phyloP scores from a whole-genome alignment of 2,329 filamentous ascomycete genomes.

The Cadophora gregata region DNA sequence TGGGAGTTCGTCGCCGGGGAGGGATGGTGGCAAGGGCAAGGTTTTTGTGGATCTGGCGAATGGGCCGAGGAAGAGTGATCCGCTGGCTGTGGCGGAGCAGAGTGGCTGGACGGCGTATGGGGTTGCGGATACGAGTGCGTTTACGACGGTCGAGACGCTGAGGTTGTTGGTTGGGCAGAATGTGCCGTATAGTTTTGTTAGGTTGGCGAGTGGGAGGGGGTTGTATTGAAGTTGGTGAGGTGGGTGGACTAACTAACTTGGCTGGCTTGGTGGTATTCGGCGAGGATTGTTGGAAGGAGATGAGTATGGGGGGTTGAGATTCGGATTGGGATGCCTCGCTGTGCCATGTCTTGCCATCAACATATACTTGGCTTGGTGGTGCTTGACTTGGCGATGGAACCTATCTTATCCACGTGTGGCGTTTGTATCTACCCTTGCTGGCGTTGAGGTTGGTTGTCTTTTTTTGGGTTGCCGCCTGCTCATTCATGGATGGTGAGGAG shows the following conservation, averaged over 20 bases:
- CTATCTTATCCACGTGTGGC: too few relatives aligned
- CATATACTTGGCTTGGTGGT: too few relatives aligned
- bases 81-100: slow-evolving; percentile 71
- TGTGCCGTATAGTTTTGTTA: slow-evolving; percentile 85
- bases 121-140: slow-evolving; percentile 79
- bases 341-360: too few relatives aligned
- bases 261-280: not conserved
- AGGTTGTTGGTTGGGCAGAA: slow-evolving; percentile 83
- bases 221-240: slow-evolving; percentile 48
- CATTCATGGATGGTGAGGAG: too few relatives aligned
- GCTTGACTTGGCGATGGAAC: too few relatives aligned
- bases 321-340: too few relatives aligned
- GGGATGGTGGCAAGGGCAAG: slow-evolving; percentile 54
- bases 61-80: slow-evolving; percentile 68
- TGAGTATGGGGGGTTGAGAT: not conserved
- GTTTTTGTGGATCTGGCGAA: slow-evolving; percentile 82
- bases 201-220: slow-evolving; percentile 68
- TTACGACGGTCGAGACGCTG: slow-evolving; percentile 83
- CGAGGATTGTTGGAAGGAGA: not conserved
- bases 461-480: too few relatives aligned
- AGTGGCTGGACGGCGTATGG: slow-evolving; percentile 83
- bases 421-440: too few relatives aligned
- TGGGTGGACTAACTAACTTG: too few relatives aligned
- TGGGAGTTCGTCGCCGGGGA: not conserved
- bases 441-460: too few relatives aligned